Evolutionary conservation across 371 early-diverging fungal species (phyloP).

Genomic region (Basidiobolus meristosporus): DNA sequence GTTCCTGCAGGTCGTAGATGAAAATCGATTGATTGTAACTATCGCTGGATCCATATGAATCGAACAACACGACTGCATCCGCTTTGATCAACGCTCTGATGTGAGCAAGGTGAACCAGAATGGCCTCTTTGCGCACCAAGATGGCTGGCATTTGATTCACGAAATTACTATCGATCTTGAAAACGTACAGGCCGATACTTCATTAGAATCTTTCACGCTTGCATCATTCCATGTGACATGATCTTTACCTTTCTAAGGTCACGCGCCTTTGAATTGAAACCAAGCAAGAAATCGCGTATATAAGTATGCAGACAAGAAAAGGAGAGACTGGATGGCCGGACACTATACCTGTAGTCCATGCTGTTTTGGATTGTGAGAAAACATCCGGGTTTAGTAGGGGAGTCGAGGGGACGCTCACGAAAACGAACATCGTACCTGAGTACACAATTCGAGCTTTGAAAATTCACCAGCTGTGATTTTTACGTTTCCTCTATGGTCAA

Average conservation of each 20-base stretch:
- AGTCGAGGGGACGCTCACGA: not conserved
- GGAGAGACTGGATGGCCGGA: not conserved
- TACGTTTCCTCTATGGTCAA: slow-evolving; percentile 46
- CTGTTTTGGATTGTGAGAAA: slow-evolving; percentile 7
- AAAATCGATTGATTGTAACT: slow-evolving; percentile 51
- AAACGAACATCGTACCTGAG: slow-evolving; percentile 9
- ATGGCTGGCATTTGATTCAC: slow-evolving; percentile 65
- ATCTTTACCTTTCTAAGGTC: slow-evolving; percentile 38
- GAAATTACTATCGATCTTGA: slow-evolving; percentile 45
- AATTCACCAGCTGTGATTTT: slow-evolving; percentile 57
- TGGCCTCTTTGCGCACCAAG: slow-evolving; percentile 67
- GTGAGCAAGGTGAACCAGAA: slow-evolving; percentile 61
- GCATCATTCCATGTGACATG: not conserved
- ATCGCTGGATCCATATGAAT: slow-evolving; percentile 39
- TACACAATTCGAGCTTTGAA: slow-evolving; percentile 52
- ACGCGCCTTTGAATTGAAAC: slow-evolving; percentile 18
- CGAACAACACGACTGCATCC: slow-evolving; percentile 60
- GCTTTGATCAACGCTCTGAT: slow-evolving; percentile 64
- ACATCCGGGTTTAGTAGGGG: not conserved
- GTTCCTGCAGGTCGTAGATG: slow-evolving; percentile 61
- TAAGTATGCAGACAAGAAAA: not conserved
- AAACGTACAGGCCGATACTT: not conserved
- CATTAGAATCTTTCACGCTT: too few species aligned
- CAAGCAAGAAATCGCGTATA: not conserved
- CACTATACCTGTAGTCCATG: slow-evolving; percentile 32